These are phyloP conservation scores for sunflower (Helianthus annuus) DNA, from an alignment of 129 eudicot species.

Conservation along the genomic window DNA sequence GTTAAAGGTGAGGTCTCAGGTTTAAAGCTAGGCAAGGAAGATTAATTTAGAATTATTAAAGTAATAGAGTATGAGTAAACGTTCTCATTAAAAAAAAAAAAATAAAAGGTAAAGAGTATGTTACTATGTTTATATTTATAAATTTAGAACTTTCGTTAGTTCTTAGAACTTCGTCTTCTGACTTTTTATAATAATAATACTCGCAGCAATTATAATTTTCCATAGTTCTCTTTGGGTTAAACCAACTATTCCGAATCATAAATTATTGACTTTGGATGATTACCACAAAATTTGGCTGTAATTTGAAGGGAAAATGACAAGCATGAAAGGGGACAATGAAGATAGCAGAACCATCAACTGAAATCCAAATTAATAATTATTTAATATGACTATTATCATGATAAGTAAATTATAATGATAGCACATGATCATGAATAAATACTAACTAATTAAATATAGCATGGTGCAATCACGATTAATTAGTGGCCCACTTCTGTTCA, in stretches of 20 bases:
- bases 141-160: not conserved
- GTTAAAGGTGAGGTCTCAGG: no score
- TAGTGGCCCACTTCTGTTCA: constrained; percentile 32
- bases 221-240: not conserved
- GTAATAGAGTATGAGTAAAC: no score
- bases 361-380: constrained; percentile 7
- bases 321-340: constrained; percentile 26
- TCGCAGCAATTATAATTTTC: not conserved
- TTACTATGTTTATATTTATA: not conserved
- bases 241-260: not conserved
- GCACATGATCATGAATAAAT: not conserved
- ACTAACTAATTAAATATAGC: not conserved
- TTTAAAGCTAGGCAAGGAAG: no score
- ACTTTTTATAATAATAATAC: not conserved
- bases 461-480: constrained; percentile 20
- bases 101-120: no score
- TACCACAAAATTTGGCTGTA: constrained; percentile 20
- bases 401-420: constrained; percentile 4
- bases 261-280: constrained; percentile 17
- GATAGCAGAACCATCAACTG: constrained; percentile 16
- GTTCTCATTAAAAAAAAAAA: no score
- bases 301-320: constrained; percentile 29
- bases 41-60: no score
- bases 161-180: not conserved
- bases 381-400: constrained; percentile 7